Conservation (phyloP, 768 basidiomycete genomes). For the Baorangia bicolor region DNA sequence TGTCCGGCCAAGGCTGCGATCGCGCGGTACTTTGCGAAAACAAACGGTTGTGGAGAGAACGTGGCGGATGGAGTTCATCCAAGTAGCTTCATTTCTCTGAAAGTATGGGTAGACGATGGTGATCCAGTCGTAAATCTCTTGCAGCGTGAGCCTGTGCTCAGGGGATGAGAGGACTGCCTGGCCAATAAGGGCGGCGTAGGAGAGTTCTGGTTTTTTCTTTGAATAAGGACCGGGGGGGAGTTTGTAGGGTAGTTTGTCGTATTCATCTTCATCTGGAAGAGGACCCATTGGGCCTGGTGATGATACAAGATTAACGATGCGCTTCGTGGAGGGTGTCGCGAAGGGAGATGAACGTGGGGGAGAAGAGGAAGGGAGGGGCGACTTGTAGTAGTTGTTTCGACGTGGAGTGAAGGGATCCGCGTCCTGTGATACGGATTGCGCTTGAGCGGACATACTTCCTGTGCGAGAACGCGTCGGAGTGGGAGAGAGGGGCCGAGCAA, state of each 20-base stretch:
- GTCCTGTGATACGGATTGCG: slow-evolving; percentile 33
- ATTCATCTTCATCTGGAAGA: slow-evolving; percentile 61
- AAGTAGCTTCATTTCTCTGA: slow-evolving; percentile 89
- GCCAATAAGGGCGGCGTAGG: slow-evolving; percentile 95
- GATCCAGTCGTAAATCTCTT: slow-evolving; percentile 97
- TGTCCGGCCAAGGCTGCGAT: slow-evolving; percentile 75
- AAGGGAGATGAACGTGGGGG: slow-evolving; percentile 58
- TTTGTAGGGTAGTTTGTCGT: slow-evolving; percentile 65
- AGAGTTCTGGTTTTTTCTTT: slow-evolving; percentile 74
- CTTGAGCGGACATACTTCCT: slow-evolving; percentile 30
- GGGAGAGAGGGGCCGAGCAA: slow-evolving; percentile 44
- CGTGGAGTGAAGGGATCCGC: slow-evolving; percentile 52
- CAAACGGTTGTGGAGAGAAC: slow-evolving; percentile 90
- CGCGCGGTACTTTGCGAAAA: slow-evolving; percentile 82
- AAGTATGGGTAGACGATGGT: slow-evolving; percentile 92
- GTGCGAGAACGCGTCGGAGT: slow-evolving; percentile 40
- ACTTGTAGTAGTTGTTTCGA: slow-evolving; percentile 40
- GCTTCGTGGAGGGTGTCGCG: slow-evolving; percentile 57
- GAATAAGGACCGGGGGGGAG: slow-evolving; percentile 87
- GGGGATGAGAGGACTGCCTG: slow-evolving; percentile 88
- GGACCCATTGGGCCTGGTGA: slow-evolving; percentile 78
- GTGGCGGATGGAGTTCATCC: slow-evolving; percentile 99
- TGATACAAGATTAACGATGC: slow-evolving; percentile 73
- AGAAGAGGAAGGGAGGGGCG: slow-evolving; percentile 61
- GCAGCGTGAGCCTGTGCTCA: slow-evolving; percentile 81